Conservation (phyloP, 1,284 basidiomycete species). For the Agaricales sp. region DNA sequence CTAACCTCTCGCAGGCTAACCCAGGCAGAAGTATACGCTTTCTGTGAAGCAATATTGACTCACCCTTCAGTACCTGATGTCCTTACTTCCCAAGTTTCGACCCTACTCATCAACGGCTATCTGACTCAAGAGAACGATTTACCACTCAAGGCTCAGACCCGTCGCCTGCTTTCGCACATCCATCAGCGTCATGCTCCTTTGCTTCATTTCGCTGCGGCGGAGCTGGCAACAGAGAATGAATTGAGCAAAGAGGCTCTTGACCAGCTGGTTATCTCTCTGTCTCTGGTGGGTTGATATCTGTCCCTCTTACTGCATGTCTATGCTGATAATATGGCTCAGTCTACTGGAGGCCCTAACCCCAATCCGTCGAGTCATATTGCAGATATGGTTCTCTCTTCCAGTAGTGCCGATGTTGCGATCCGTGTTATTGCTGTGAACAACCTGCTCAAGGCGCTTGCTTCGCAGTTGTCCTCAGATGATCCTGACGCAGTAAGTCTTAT, state of each 20-base stretch:
- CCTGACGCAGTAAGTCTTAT: constrained; percentile 29
- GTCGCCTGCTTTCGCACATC: constrained; percentile 29
- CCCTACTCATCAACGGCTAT: constrained; percentile 24
- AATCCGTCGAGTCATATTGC: constrained; percentile 16
- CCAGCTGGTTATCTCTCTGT: constrained; percentile 43
- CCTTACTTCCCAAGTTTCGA: constrained; percentile 26
- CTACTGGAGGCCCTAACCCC: background rate
- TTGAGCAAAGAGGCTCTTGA: constrained; percentile 32
- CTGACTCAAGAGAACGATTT: constrained; percentile 12
- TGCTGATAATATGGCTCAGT: constrained; percentile 1
- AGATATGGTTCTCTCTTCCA: constrained; percentile 45
- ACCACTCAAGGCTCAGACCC: constrained; percentile 14
- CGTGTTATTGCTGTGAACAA: constrained; percentile 42
- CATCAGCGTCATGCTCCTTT: constrained; percentile 44
- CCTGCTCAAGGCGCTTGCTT: constrained; percentile 29
- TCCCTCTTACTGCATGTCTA: constrained; percentile 3
- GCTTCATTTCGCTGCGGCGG: constrained; percentile 31
- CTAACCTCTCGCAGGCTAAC: constrained; percentile 26
- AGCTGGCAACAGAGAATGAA: constrained; percentile 26
- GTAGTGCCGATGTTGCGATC: constrained; percentile 37
- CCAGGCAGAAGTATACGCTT: constrained; percentile 23
- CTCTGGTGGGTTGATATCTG: constrained; percentile 34
- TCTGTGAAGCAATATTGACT: constrained; percentile 37
- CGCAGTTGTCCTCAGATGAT: constrained; percentile 19
- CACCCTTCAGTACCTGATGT: constrained; percentile 24